Evolutionary conservation across 306 rosid genomes (phyloP).

Genomic region (Cucurbita ficifolia): DNA sequence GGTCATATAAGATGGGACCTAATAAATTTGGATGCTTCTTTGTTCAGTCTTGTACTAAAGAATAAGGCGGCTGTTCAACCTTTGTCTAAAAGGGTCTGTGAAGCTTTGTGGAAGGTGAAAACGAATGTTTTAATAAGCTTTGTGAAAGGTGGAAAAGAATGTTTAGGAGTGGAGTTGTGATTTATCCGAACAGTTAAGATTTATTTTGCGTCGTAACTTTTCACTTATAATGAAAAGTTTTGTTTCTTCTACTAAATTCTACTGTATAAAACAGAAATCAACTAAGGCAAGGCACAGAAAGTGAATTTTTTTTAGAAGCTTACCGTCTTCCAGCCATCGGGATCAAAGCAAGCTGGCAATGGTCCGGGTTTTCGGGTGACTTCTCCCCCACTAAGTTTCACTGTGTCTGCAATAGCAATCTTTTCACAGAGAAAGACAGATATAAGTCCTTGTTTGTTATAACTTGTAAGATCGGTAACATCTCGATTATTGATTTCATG

Average conservation of each 20-base stretch:
- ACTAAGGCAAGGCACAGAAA: neutral
- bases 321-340: constrained; percentile 98
- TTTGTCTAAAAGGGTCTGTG: neutral
- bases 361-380: constrained; percentile 81
- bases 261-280: neutral
- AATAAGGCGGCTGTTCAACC: neutral
- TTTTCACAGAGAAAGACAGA: constrained; percentile 10
- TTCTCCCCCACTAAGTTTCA: constrained; percentile 78
- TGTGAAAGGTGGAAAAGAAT: neutral
- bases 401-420: constrained; percentile 88
- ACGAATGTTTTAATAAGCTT: neutral
- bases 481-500: neutral
- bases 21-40: neutral
- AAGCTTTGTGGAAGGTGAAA: neutral
- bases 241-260: no score
- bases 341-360: constrained; percentile 79
- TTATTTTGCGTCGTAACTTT: no score
- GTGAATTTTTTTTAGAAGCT: neutral
- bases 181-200: no score
- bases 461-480: neutral
- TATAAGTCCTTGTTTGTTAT: neutral
- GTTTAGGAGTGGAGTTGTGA: neutral
- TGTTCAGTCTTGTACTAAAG: neutral
- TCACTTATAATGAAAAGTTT: neutral
- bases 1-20: neutral